Evolutionary conservation across 306 rosid species (phyloP), one percentile per base, ranked within the genome.

Genomic region (Malus sylvestris): DNA sequence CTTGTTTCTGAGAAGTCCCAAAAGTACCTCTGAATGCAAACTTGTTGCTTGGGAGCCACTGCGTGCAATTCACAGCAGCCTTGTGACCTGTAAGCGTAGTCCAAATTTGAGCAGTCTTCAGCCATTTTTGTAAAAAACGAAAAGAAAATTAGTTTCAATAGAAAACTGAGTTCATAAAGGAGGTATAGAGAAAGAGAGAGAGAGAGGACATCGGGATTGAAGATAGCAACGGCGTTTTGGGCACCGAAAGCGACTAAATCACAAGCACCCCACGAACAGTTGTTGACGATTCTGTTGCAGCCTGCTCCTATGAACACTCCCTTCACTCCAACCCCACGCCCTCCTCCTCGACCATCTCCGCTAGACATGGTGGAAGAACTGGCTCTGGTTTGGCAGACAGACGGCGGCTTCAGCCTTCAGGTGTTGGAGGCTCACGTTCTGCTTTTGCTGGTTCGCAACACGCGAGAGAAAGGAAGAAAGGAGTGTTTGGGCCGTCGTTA

Each of bases 251-350:
- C 87, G 30, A 90, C 88, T 5, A 95, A 86, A 79, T 90, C 93
- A 77, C 85, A 95, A 65, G 97, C 97, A 13, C 97, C 97, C 93
- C 93, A 95, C 0, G 97, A 90, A 27, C 90, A 93, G 81, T 95
- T 95, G 88, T 92, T 92, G 52, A 92, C 97, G 74, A 92, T 78
- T 78, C 93, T 84, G 87, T 95, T 95, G 80, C 99, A 95, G 7
- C 97, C 97, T 45, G 97, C 96, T 83, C 97, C 99, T 46, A 92
- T 86, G 58, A 95, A 95, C 55, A 86, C 85, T 68, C 80, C 72
- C 72, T 92, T 89, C 40, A 86, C 96, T 78, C 85, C 93, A 27
- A 76, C 81, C 8, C 68, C 82, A 20, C 60, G 63, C 11, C 35
- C 25, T 14, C 64, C 57, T 4, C 62, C 25, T 1, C 57, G 62